Conservation (phyloP, 1,139 yeast genomes). For the Zygosaccharomyces sapae region DNA sequence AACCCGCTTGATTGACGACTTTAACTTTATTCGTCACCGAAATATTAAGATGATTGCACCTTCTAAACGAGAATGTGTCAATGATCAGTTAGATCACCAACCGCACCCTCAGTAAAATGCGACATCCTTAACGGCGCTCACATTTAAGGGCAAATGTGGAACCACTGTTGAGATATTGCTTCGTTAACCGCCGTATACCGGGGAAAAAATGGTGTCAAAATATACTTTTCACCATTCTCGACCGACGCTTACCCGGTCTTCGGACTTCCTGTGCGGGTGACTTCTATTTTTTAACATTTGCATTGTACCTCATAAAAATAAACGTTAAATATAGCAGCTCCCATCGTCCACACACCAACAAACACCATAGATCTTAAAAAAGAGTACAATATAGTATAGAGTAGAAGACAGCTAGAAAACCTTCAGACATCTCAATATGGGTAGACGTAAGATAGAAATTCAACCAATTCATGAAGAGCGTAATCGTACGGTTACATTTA, state of each 20-base stretch:
- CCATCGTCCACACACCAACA: background rate
- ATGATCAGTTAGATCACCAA: too few species aligned
- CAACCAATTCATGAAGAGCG: slow-evolving; percentile 89
- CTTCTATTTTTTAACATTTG: background rate
- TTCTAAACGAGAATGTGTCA: too few species aligned
- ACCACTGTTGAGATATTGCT: too few species aligned
- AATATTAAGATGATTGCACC: too few species aligned
- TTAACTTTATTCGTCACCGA: too few species aligned
- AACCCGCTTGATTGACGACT: too few species aligned
- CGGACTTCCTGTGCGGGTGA: background rate
- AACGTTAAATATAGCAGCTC: background rate
- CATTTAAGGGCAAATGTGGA: too few species aligned
- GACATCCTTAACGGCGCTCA: too few species aligned
- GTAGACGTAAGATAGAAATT: slow-evolving; percentile 93
- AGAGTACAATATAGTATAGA: background rate
- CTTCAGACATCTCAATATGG: slow-evolving; percentile 50
- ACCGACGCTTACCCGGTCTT: background rate
- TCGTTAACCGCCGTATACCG: too few species aligned
- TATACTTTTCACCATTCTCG: background rate
- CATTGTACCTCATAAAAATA: background rate
- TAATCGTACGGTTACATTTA: slow-evolving; percentile 83
- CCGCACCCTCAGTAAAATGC: too few species aligned
- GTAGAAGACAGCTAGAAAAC: background rate
- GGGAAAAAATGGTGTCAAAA: background rate
- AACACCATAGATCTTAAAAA: background rate